phyloP scores from a whole-genome alignment of 2,329 filamentous ascomycete genomes.

The Aspergillus sp. region DNA sequence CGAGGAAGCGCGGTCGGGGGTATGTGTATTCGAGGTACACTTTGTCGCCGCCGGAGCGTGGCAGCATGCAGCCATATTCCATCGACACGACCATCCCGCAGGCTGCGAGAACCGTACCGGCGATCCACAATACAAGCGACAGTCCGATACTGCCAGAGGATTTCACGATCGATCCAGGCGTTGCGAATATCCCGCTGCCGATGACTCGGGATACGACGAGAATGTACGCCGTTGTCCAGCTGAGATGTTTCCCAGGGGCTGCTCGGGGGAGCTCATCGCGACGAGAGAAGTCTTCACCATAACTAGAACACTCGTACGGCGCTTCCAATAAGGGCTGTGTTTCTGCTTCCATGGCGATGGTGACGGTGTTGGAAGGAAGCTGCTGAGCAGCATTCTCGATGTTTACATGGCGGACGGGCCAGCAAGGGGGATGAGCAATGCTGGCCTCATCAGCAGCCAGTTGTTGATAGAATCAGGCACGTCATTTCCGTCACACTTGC shows the following conservation, averaged over 20 bases:
- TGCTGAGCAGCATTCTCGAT: background rate
- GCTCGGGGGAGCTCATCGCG: slow-evolving; percentile 24
- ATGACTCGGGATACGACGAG: slow-evolving; percentile 68
- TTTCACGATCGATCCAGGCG: slow-evolving; percentile 65
- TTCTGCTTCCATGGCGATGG: slow-evolving; percentile 20
- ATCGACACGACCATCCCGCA: slow-evolving; percentile 63
- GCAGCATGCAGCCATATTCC: slow-evolving; percentile 71
- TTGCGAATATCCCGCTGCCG: slow-evolving; percentile 71
- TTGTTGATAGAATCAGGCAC: slow-evolving; percentile 21
- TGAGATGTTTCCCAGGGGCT: slow-evolving; percentile 58
- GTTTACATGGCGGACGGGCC: background rate
- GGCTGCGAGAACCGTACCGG: slow-evolving; percentile 61
- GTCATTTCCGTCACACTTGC: slow-evolving; percentile 28
- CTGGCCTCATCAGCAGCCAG: background rate
- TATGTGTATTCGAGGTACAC: slow-evolving; percentile 72
- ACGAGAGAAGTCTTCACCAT: background rate
- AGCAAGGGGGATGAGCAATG: slow-evolving; percentile 8
- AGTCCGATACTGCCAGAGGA: slow-evolving; percentile 67
- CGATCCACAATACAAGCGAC: slow-evolving; percentile 62
- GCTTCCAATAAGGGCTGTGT: slow-evolving; percentile 20
- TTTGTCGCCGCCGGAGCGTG: slow-evolving; percentile 67
- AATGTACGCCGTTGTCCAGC: slow-evolving; percentile 65
- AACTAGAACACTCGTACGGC: background rate
- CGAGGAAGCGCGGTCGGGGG: slow-evolving; percentile 61
- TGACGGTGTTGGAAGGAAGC: slow-evolving; percentile 3